Conservation (phyloP, 768 basidiomycete genomes). For the Xerocomellus chrysenteron region DNA sequence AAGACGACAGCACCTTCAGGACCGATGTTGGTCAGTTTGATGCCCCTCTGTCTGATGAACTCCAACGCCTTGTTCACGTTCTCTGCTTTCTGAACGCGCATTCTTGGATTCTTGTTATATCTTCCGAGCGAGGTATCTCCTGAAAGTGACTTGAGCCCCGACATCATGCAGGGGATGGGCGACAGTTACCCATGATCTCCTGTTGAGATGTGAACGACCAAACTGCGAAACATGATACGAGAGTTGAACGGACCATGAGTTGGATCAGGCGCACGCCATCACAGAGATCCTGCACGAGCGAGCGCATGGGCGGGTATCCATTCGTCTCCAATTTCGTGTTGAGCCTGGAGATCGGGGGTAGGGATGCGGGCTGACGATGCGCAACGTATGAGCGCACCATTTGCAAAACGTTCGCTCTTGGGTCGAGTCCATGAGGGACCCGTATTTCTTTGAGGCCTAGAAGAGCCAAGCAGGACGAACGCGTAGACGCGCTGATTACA, state of each 20-base stretch:
- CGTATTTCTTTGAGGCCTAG: background rate
- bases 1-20: slow-evolving; percentile 68
- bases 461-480: background rate
- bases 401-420: slow-evolving; percentile 89
- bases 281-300: slow-evolving; percentile 86
- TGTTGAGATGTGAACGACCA: slow-evolving; percentile 31
- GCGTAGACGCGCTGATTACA: slow-evolving; percentile 23
- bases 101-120: slow-evolving; percentile 86
- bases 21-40: slow-evolving; percentile 96
- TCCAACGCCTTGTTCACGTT: slow-evolving; percentile 97
- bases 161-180: slow-evolving; percentile 1
- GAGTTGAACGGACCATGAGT: slow-evolving; percentile 64
- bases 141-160: slow-evolving; percentile 31
- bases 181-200: slow-evolving; percentile 90
- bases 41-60: slow-evolving; percentile 90
- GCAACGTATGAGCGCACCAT: slow-evolving; percentile 52
- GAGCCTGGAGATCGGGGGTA: slow-evolving; percentile 56
- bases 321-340: slow-evolving; percentile 91
- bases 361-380: background rate
- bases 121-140: slow-evolving; percentile 91
- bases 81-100: slow-evolving; percentile 96
- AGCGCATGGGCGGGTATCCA: slow-evolving; percentile 84
- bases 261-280: slow-evolving; percentile 96
- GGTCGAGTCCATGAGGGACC: slow-evolving; percentile 31
- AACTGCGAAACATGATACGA: background rate